Percentiles rank a stretch among this genome's conserved stretches.
phyloP scores from a whole-genome alignment of 73 alveolate species.

The Tetrahymena borealis region DNA sequence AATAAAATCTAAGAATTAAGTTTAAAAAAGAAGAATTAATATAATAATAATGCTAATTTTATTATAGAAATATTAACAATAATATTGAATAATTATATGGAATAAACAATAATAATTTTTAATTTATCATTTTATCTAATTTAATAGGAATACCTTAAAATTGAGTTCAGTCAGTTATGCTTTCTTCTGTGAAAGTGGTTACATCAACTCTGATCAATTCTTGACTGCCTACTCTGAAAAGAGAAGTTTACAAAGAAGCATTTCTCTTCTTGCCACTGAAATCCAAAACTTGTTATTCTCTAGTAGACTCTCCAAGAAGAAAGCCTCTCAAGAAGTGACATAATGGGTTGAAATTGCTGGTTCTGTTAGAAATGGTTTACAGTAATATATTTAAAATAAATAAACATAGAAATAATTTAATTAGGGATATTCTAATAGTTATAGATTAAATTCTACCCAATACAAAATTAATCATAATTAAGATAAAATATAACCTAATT shows the following conservation, averaged over 20 bases:
- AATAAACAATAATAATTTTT: too few relatives aligned
- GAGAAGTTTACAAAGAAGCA: background rate
- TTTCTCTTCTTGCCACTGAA: background rate
- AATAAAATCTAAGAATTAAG: too few relatives aligned
- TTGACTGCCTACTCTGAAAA: background rate
- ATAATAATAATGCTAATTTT: too few relatives aligned
- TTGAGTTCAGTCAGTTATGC: background rate
- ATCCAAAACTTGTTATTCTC: background rate
- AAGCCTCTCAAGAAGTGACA: background rate
- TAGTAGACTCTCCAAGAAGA: background rate
- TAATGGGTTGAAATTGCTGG: background rate
- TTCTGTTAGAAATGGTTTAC: background rate
- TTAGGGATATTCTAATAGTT: background rate
- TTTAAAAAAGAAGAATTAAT: too few relatives aligned
- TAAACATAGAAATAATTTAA: background rate
- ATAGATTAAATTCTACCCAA: background rate
- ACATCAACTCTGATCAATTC: background rate
- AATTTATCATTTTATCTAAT: too few relatives aligned
- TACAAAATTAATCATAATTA: too few relatives aligned
- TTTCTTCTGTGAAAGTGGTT: background rate
- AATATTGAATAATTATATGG: too few relatives aligned
- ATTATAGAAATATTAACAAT: too few relatives aligned
- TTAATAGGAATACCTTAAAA: background rate
- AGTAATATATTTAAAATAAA: too few relatives aligned
- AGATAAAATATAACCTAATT: too few relatives aligned